Base-by-base conservation (phyloP, 2,329 filamentous ascomycete genomes). In the Aspergillus oerlinghausenensis region DNA sequence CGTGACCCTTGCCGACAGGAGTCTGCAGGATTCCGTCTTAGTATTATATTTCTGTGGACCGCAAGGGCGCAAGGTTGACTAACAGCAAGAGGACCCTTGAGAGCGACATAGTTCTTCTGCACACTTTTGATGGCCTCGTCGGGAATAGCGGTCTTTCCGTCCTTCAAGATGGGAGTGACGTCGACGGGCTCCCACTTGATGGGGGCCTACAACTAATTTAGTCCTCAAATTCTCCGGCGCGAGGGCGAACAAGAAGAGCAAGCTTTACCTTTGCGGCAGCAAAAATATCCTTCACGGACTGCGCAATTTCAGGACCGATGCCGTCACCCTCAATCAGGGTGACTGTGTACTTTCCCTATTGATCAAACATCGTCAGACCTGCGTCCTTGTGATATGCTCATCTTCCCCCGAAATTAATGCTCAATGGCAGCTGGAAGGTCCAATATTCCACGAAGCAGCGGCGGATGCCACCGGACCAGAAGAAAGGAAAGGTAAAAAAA, bases 221-320 rank as follows among this genome's bases (percentile, higher is more conserved):
- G 72, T 57, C 59, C 57, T 55, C 52, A 17, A 17, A 32, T 54
- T 54, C 47, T 60, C 40, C 28, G 28, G 25, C 42, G 47, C 17
- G 49, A 54, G 52, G 14, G 51, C 21, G 26, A 38, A 19, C 51
- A 52, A 49, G 40, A 49, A 42, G 32, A 51, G 51, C 49, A 38
- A 38, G 54, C 43, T 29, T 61, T 80, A 96, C 93, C 77, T 95
- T 90, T 70, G 94, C 94, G 69, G 94, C 94, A 70, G 87, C 84
- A 81, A 97, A 99, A 79, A 99, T 99, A 77, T 97, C 90, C 86
- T 97, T 99, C 73, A 99, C 92, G 51, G 94, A 95, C 79, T 96
- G 88, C 65, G 94, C 87, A 74, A 99, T 99, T 81, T 99, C 93
- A 63, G 94, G 94, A 60, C 94, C 94, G 75, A 99, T 99, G 75